Base-by-base conservation (phyloP, 2,329 filamentous ascomycete species). In the Kalaharituber pfeilii region DNA sequence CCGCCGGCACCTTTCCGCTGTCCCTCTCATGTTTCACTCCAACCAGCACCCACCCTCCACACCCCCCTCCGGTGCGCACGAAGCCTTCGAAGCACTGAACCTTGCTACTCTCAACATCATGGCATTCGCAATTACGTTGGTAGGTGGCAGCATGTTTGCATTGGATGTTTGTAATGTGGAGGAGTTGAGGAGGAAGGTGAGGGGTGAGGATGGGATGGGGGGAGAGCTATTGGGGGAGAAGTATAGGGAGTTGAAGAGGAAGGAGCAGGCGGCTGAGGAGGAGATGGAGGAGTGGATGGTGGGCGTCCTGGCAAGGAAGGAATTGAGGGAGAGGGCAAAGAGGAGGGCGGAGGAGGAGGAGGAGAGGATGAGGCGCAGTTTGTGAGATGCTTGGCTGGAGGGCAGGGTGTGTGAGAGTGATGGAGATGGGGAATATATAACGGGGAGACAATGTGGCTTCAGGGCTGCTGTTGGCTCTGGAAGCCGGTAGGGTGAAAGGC, bases 91-190 rank as follows among this genome's bases (percentile, higher is more conserved):
- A 68, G 89, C 89, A 0, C 72, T 98, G 22, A 84, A 81, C 50
- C 72, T 95, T 30, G 91, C 89, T 0, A 94, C 88, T 0, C 75
- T 95, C 62, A 94, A 94, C 63, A 85, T 91, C 11, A 65, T 80
- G 28, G 84, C 81, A 62, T 77, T 91, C 50, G 81, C 75, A 0
- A 79, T 94, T 67, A 79, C 93, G 75, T 69, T 76, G 7, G 74
- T 78, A 0, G 91, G 89, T 2, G 86, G 82, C 0, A 67, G 81
- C 9, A 72, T 85, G 58, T 94, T 82, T 75, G 80, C 78, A 0
- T 78, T 91, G 57, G 83, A 95, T 66, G 77, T 96, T 30, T 79
- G 79, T 65, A 74, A 73, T 47, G 52, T 86, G 39, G 77, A 78
- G 3, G 84, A 88, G 64, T 69, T 86, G 66, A 71, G 76, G 64